Evolutionary conservation across 2,329 filamentous ascomycete genomes (phyloP), one percentile per base, ranked within the genome.

Genomic region (Epichloe brachyelytri): DNA sequence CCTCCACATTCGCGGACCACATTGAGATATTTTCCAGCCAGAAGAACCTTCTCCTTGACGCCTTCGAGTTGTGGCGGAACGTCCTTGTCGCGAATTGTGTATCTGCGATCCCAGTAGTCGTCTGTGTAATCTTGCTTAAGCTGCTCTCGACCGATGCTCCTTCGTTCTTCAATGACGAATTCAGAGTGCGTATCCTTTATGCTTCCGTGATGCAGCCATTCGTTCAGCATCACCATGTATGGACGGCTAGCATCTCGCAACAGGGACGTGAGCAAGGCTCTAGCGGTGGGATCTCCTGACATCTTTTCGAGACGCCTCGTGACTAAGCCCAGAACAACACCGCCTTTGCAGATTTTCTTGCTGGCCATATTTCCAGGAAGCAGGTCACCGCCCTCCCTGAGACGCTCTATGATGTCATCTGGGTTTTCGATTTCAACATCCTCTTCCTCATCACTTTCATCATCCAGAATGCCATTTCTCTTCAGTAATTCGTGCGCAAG

Each of bases 61-160:
- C 79, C 82, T 63, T 93, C 86, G 4, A 98, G 78, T 63, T 98
- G 93, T 8, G 91, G 90, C 3, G 93, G 93, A 1, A 97, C 83
- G 54, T 95, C 86, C 46, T 88, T 82, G 54, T 95, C 88, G 53
- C 93, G 84, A 55, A 98, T 85, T 4, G 93, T 97, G 64, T 98
- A 98, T 56, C 93, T 79, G 62, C 95, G 88, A 65, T 98, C 93
- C 93, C 93, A 98, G 67, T 98, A 98, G 62, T 98, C 93, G 65
- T 98, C 93, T 0, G 91, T 98, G 62, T 97, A 98, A 65, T 98
- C 93, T 63, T 95, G 85, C 62, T 97, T 89, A 3, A 98, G 72
- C 53, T 87, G 79, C 65, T 97, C 93, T 40, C 93, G 80, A 53
- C 85, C 85, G 59, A 98, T 96, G 62, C 90, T 95, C 67, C 91